These are phyloP conservation scores for Mycosphaerella sp. DNA, from an alignment of 2,329 filamentous ascomycete species.

Conservation along the genomic window DNA sequence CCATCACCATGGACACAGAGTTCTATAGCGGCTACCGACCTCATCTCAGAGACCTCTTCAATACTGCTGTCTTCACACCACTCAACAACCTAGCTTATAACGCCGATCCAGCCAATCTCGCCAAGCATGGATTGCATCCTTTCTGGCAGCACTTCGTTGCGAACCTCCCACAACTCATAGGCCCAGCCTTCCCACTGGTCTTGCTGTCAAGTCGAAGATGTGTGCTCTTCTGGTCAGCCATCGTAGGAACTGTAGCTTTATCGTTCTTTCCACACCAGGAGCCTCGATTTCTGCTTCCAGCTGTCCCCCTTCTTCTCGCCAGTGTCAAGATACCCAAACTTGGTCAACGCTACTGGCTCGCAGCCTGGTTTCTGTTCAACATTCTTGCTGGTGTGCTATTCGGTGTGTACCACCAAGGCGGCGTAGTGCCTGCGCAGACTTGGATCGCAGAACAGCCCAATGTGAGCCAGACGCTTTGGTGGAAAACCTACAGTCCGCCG, in stretches of 20 bases:
- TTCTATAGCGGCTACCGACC: slow-evolving; percentile 71
- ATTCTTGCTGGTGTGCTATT: slow-evolving; percentile 61
- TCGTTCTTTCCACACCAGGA: slow-evolving; percentile 75
- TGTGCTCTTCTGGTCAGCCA: slow-evolving; percentile 63
- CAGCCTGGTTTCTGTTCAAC: slow-evolving; percentile 64
- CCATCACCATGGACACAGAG: slow-evolving; percentile 74
- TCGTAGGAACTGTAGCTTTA: slow-evolving; percentile 64
- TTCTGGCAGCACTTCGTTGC: slow-evolving; percentile 47
- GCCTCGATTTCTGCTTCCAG: slow-evolving; percentile 69
- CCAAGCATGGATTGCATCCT: slow-evolving; percentile 49
- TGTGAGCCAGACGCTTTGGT: slow-evolving; percentile 68
- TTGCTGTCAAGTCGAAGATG: slow-evolving; percentile 49
- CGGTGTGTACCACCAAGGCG: slow-evolving; percentile 77
- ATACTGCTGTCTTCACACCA: slow-evolving; percentile 47
- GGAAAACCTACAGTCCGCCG: slow-evolving; percentile 79
- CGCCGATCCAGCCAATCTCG: slow-evolving; percentile 43
- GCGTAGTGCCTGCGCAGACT: slow-evolving; percentile 67
- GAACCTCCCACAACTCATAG: slow-evolving; percentile 50
- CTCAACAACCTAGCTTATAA: slow-evolving; percentile 51
- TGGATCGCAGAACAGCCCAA: slow-evolving; percentile 64
- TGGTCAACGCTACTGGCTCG: slow-evolving; percentile 31
- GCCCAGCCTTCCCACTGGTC: slow-evolving; percentile 46
- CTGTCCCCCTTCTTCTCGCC: slow-evolving; percentile 69
- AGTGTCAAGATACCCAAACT: slow-evolving; percentile 60
- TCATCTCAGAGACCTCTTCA: slow-evolving; percentile 59